Conservation (phyloP, 805 yeast species). For the Schwanniomyces vanrijiae region DNA sequence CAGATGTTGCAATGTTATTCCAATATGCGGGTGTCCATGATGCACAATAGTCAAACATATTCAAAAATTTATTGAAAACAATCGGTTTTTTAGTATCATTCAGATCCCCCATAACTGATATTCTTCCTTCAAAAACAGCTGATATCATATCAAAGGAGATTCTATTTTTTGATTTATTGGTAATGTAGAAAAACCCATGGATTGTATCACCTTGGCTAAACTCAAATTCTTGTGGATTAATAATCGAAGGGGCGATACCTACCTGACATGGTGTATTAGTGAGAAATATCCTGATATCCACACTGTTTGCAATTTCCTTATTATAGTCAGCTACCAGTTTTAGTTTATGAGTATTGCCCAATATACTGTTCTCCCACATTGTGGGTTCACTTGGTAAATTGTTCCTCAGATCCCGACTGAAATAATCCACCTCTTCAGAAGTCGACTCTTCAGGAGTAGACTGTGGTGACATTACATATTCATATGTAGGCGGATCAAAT, state of each 20-base stretch:
- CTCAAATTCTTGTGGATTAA: conserved; percentile 40
- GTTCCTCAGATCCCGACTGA: not conserved
- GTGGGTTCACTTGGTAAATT: conserved; percentile 19
- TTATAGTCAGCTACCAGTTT: conserved; percentile 29
- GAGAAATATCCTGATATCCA: conserved; percentile 28
- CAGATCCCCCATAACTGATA: conserved; percentile 16
- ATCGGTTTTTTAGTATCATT: conserved; percentile 19
- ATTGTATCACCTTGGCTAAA: conserved; percentile 66
- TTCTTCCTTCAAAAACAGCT: conserved; percentile 56
- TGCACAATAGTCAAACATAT: conserved; percentile 53
- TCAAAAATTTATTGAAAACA: conserved; percentile 35
- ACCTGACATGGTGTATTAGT: conserved; percentile 32
- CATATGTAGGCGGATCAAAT: conserved; percentile 22
- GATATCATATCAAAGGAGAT: conserved; percentile 64
- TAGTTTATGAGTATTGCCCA: conserved; percentile 36
- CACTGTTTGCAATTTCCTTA: conserved; percentile 23
- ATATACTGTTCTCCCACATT: conserved; percentile 36
- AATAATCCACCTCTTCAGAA: not conserved
- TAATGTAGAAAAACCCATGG: conserved; percentile 52
- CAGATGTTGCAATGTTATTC: conserved; percentile 22
- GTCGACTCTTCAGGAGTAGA: not conserved
- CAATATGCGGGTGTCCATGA: conserved; percentile 45
- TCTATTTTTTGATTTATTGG: conserved; percentile 38
- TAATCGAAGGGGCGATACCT: conserved; percentile 24
- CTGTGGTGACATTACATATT: not conserved